Conservation (phyloP, 345 rosid species). For the Pugionium cornutum region DNA sequence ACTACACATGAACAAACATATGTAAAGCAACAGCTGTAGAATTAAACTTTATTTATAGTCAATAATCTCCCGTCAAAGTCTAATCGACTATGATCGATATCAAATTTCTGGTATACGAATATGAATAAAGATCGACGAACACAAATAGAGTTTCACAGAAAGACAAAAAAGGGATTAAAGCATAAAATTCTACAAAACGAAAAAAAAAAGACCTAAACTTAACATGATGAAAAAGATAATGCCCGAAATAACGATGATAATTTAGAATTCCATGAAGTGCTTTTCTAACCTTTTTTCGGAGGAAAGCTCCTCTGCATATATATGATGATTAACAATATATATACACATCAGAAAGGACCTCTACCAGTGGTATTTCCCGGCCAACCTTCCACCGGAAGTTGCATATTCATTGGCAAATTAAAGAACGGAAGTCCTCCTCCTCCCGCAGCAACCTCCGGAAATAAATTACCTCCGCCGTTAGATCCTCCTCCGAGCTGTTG, state of each 20-base stretch:
- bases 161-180: slow-evolving; percentile 2
- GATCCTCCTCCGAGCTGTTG: slow-evolving; percentile 43
- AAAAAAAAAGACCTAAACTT: slow-evolving; percentile 28
- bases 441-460: slow-evolving; percentile 36
- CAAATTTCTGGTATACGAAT: slow-evolving; percentile 12
- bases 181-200: slow-evolving; percentile 40
- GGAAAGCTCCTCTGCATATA: slow-evolving; percentile 28
- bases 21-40: slow-evolving; percentile 16
- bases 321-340: slow-evolving; percentile 2
- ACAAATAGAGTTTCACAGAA: slow-evolving; percentile 38
- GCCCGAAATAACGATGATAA: slow-evolving; percentile 34
- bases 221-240: slow-evolving; percentile 34
- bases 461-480: slow-evolving; percentile 41
- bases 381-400: slow-evolving; percentile 96
- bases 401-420: slow-evolving; percentile 87
- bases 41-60: neutral
- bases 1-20: slow-evolving; percentile 12
- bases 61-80: slow-evolving; percentile 11
- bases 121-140: slow-evolving; percentile 40
- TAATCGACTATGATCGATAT: slow-evolving; percentile 2
- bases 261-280: slow-evolving; percentile 29
- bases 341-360: slow-evolving; percentile 47
- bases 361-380: slow-evolving; percentile 65
- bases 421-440: slow-evolving; percentile 87
- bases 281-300: slow-evolving; percentile 41